phyloP scores from a whole-genome alignment of 2,329 filamentous ascomycete genomes.

The Ophiostoma perfectum region DNA sequence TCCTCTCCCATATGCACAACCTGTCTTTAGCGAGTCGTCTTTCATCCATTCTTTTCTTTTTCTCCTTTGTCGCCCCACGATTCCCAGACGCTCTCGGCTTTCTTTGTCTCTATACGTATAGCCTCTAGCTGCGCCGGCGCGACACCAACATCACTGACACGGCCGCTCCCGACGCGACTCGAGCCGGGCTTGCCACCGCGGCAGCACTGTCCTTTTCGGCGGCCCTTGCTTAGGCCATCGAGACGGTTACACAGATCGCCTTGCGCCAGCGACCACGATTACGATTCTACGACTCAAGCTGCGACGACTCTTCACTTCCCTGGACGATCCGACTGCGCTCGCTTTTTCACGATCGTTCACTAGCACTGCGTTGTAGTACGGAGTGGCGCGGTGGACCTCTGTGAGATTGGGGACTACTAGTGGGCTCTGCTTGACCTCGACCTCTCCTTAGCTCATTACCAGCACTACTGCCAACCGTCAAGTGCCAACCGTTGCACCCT shows the following conservation, averaged over 20 bases:
- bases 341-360: too few relatives aligned
- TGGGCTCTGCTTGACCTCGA: background rate
- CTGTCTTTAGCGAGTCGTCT: background rate
- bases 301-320: background rate
- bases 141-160: background rate
- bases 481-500: background rate
- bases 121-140: constrained; percentile 3
- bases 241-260: background rate
- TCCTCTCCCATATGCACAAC: background rate
- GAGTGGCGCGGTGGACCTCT: constrained; percentile 10
- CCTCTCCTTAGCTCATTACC: background rate
- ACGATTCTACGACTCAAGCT: background rate
- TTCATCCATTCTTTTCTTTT: background rate
- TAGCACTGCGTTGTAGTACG: constrained; percentile 2
- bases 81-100: background rate
- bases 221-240: background rate
- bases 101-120: background rate
- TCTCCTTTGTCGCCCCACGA: background rate
- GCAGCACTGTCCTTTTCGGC: background rate
- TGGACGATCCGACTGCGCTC: too few relatives aligned
- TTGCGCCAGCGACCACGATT: background rate
- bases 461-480: background rate
- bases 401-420: constrained; percentile 1
- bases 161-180: constrained; percentile 15
- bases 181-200: background rate